These are phyloP conservation scores for Phylloporus rhodoxanthus DNA, from an alignment of 768 basidiomycete species.

Conservation along the genomic window DNA sequence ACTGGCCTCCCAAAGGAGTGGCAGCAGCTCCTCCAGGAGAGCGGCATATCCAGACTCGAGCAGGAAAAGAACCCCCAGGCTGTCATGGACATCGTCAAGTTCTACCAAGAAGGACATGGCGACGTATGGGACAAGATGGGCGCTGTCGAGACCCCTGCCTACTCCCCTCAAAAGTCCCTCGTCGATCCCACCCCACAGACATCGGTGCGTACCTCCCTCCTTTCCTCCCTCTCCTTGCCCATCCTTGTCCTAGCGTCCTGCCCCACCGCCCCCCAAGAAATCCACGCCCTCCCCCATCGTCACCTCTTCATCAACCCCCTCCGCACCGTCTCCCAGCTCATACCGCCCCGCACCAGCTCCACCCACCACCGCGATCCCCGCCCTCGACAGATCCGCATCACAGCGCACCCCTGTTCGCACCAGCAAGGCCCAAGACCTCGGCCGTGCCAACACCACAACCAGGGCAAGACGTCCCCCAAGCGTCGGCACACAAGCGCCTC, in stretches of 20 bases:
- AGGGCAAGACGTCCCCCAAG: constrained; percentile 54
- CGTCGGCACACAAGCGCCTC: constrained; percentile 25
- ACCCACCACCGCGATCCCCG: constrained; percentile 53
- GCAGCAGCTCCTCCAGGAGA: constrained; percentile 95
- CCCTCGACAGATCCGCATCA: constrained; percentile 84
- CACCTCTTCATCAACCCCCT: constrained; percentile 28
- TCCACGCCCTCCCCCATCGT: constrained; percentile 21
- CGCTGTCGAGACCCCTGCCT: constrained; percentile 36
- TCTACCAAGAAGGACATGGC: constrained; percentile 86
- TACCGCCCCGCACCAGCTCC: constrained; percentile 78
- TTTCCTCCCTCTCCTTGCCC: neutral
- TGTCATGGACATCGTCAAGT: constrained; percentile 98
- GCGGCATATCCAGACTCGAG: constrained; percentile 87
- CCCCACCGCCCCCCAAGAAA: constrained; percentile 41
- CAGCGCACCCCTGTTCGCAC: constrained; percentile 65
- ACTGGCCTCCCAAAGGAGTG: constrained; percentile 97
- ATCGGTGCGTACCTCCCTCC: constrained; percentile 40
- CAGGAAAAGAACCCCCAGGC: constrained; percentile 98
- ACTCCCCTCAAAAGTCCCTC: constrained; percentile 23
- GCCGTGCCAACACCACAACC: constrained; percentile 67
- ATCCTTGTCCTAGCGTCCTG: constrained; percentile 29
- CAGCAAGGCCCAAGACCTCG: constrained; percentile 39
- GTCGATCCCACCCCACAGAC: constrained; percentile 50
- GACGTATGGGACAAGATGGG: constrained; percentile 87
- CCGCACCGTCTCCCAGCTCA: constrained; percentile 36